Conservation (phyloP, 495 filamentous ascomycete species). For the Annulohypoxylon stygium region DNA sequence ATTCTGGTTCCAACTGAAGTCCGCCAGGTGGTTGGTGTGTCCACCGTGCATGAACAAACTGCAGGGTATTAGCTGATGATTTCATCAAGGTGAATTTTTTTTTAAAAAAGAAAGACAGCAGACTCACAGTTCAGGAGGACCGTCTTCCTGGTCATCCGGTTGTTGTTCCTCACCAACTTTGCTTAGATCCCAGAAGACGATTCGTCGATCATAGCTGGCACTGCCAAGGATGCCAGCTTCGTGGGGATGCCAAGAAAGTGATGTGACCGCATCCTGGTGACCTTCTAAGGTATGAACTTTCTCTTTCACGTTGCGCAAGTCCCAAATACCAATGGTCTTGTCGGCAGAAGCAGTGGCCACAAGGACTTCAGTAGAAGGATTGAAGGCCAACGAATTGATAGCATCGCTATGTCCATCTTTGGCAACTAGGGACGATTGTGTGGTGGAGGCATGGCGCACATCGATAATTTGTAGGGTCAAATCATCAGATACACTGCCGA, state of each 20-base stretch:
- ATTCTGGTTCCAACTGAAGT: conserved; percentile 97
- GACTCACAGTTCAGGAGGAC: conserved; percentile 91
- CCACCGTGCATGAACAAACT: conserved; percentile 99
- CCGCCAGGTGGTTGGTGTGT: conserved; percentile 94
- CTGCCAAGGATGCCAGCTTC: conserved; percentile 90
- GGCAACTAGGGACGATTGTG: conserved; percentile 73
- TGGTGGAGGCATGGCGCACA: conserved; percentile 72
- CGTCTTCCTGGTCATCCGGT: conserved; percentile 95
- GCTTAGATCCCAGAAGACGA: conserved; percentile 97
- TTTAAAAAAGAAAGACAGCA: conserved; percentile 38
- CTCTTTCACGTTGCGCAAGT: conserved; percentile 86
- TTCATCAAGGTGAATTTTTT: not conserved
- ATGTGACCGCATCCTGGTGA: conserved; percentile 89
- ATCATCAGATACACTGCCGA: conserved; percentile 96
- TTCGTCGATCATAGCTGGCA: conserved; percentile 89
- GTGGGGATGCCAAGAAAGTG: conserved; percentile 91
- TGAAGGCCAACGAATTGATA: conserved; percentile 94
- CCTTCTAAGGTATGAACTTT: conserved; percentile 88
- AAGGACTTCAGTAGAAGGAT: conserved; percentile 85
- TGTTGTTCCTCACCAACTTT: conserved; percentile 93
- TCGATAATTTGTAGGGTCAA: conserved; percentile 93
- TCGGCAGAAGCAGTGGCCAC: conserved; percentile 94
- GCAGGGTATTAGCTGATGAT: conserved; percentile 42
- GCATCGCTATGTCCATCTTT: conserved; percentile 83
- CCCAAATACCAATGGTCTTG: conserved; percentile 95